Evolutionary conservation across 495 filamentous ascomycete genomes (phyloP).

Genomic region (Daldinia childiae): DNA sequence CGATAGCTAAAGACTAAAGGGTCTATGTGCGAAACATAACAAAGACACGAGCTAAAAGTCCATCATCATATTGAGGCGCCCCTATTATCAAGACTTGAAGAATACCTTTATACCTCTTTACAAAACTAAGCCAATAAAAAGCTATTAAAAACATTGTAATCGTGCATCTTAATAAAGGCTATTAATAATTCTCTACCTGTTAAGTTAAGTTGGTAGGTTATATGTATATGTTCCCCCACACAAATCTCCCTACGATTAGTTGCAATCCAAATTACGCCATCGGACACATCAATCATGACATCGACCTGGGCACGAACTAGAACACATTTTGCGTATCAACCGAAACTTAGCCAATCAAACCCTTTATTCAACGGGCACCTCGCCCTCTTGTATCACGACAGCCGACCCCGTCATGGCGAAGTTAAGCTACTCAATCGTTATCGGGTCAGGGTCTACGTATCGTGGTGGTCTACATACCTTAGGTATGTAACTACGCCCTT

Average conservation of each 20-base stretch:
- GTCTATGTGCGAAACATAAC: background rate
- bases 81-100: too few species aligned
- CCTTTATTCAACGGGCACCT: background rate
- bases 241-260: conserved; percentile 4
- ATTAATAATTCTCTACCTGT: background rate
- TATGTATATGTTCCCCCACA: conserved; percentile 19
- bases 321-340: background rate
- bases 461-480: background rate
- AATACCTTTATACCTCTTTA: too few species aligned
- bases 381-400: conserved; percentile 29
- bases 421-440: conserved; percentile 18
- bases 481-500: background rate
- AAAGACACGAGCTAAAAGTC: background rate
- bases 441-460: conserved; percentile 24
- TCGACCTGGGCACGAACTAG: conserved; percentile 18
- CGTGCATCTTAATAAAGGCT: background rate
- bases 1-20: background rate
- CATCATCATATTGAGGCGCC: background rate
- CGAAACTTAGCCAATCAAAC: conserved; percentile 28
- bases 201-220: background rate
- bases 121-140: background rate
- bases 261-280: conserved; percentile 71
- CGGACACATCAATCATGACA: conserved; percentile 62
- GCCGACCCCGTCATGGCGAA: conserved; percentile 38
- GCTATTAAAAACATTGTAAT: background rate